phyloP scores from a whole-genome alignment of 2,329 filamentous ascomycete genomes.

The Pestalotiopsis sp. region DNA sequence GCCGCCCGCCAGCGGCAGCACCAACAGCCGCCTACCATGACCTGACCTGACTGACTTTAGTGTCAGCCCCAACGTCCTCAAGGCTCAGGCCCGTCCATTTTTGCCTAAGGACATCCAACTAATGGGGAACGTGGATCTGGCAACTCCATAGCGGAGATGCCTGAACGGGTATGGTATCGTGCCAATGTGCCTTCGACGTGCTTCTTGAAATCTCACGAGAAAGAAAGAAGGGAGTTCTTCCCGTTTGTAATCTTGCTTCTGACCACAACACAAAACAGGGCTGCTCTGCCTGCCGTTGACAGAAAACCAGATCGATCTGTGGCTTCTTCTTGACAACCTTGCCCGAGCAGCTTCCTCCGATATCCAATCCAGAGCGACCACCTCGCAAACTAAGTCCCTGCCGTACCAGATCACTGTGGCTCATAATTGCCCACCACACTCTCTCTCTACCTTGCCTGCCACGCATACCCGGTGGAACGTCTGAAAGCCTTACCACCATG shows the following conservation, averaged over 20 bases:
- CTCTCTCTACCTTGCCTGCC: not conserved
- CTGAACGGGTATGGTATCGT: not conserved
- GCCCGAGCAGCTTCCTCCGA: not conserved
- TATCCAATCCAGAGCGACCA: not conserved
- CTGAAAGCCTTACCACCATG: conserved; percentile 20
- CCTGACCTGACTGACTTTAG: too few species aligned
- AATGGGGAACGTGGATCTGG: not conserved
- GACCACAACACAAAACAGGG: not conserved
- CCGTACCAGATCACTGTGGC: not conserved
- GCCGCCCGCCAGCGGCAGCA: not conserved
- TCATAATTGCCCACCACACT: not conserved
- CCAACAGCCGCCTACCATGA: not conserved
- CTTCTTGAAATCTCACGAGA: not conserved
- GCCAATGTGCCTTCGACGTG: not conserved
- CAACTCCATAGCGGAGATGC: not conserved
- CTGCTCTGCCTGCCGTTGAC: not conserved
- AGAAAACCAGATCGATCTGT: not conserved
- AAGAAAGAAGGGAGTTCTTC: not conserved
- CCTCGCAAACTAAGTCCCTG: not conserved
- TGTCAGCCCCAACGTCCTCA: too few species aligned
- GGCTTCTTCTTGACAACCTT: not conserved
- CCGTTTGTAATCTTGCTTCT: not conserved
- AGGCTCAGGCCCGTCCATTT: too few species aligned
- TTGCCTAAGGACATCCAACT: too few species aligned
- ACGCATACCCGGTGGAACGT: not conserved